These are phyloP conservation scores for Ustulina deusta DNA, from an alignment of 2,329 filamentous ascomycete genomes.

Conservation along the genomic window DNA sequence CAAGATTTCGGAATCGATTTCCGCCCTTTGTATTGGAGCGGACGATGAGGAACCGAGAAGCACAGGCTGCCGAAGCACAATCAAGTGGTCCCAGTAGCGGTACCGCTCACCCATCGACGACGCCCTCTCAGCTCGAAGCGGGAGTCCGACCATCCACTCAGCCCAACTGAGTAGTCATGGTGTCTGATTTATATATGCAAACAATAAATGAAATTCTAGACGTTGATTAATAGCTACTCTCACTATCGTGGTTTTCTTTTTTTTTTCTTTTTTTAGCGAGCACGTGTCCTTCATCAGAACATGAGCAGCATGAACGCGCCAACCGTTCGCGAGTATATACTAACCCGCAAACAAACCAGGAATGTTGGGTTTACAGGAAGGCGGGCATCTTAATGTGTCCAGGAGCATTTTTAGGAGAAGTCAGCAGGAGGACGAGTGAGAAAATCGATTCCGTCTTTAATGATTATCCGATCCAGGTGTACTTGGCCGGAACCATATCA, in stretches of 20 bases:
- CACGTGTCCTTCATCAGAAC: conserved; percentile 9
- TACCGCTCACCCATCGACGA: conserved; percentile 48
- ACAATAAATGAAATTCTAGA: conserved; percentile 42
- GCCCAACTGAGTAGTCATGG: conserved; percentile 40
- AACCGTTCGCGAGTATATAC: conserved; percentile 26
- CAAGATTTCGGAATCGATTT: conserved; percentile 46
- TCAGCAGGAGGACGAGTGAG: neutral
- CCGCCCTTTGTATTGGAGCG: conserved; percentile 46
- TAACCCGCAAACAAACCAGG: neutral
- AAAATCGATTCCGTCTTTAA: conserved; percentile 5
- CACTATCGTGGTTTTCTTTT: too few relatives aligned
- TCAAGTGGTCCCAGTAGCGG: conserved; percentile 42
- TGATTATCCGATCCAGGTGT: conserved; percentile 13
- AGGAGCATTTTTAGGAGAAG: neutral
- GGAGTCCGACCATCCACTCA: conserved; percentile 52
- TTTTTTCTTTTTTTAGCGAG: conserved; percentile 27
- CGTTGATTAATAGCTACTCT: conserved; percentile 26
- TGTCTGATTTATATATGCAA: conserved; percentile 37
- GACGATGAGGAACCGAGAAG: conserved; percentile 45
- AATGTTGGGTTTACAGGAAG: neutral
- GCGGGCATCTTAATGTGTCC: neutral
- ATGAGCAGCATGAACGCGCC: conserved; percentile 10
- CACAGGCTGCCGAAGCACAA: conserved; percentile 33
- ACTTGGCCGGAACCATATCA: neutral
- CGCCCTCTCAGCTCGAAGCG: conserved; percentile 62